Conservation (phyloP, 441 rosid genomes). For the Populus hybrid region DNA sequence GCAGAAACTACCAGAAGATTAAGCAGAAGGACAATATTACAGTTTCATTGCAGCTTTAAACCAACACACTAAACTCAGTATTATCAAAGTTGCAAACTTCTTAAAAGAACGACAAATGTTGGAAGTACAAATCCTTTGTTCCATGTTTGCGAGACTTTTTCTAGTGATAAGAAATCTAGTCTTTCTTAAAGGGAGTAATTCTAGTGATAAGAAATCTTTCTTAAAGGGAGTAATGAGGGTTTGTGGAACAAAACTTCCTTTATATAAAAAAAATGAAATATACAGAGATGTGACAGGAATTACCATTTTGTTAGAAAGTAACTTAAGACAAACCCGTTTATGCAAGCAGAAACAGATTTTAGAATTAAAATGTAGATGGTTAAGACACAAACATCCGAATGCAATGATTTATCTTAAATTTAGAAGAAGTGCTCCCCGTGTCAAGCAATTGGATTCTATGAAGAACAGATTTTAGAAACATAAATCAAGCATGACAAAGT, state of each 20-base stretch:
- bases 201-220: background rate
- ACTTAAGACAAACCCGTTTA: background rate
- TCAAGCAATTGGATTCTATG: slow-evolving; percentile 7
- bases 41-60: too few species aligned
- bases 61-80: too few species aligned
- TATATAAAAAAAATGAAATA: too few species aligned
- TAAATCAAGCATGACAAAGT: slow-evolving; percentile 8
- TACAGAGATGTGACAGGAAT: too few species aligned
- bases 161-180: too few species aligned
- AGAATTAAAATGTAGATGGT: background rate
- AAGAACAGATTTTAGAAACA: background rate
- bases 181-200: too few species aligned
- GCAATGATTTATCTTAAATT: slow-evolving; percentile 8
- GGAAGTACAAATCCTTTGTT: too few species aligned
- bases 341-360: background rate
- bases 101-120: too few species aligned
- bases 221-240: background rate
- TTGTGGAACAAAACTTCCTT: background rate
- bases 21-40: too few species aligned
- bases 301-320: background rate
- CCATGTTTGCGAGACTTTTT: too few species aligned
- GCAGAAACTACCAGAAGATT: too few species aligned
- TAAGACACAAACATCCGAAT: slow-evolving; percentile 5
- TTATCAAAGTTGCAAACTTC: too few species aligned
- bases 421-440: background rate